These are phyloP conservation scores for Phyllostachys edulis DNA, from an alignment of 176 grass and related monocot species.

Conservation along the genomic window DNA sequence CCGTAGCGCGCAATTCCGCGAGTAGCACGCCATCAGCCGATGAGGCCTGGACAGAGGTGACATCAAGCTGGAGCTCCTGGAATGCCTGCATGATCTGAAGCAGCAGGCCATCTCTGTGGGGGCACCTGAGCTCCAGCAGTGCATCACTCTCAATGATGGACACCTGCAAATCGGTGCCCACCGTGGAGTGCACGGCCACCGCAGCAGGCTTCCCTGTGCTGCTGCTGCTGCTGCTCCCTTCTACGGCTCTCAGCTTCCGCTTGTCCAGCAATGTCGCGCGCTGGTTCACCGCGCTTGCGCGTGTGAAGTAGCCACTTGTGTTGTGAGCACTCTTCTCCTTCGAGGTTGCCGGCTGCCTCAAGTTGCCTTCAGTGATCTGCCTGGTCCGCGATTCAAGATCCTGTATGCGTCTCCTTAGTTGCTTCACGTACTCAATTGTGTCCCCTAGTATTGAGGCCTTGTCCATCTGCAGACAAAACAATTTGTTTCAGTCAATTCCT, in stretches of 20 bases:
- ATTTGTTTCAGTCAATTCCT: neutral
- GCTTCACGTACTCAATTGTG: conserved; percentile 93
- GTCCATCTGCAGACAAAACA: conserved; percentile 59
- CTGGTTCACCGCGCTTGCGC: neutral
- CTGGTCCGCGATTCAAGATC: conserved; percentile 62
- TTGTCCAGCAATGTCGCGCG: neutral
- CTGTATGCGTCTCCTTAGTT: conserved; percentile 59
- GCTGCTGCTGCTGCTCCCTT: conserved; percentile 24
- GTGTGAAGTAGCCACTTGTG: neutral
- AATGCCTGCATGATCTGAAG: conserved; percentile 64
- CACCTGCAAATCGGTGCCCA: conserved; percentile 52
- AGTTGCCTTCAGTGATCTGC: conserved; percentile 21
- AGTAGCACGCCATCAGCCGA: conserved; percentile 37
- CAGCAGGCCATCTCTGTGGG: conserved; percentile 54
- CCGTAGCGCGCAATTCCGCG: conserved; percentile 64
- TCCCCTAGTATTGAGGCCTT: conserved; percentile 79
- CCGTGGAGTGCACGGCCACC: neutral
- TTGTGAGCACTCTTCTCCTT: neutral
- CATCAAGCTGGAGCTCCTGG: conserved; percentile 54
- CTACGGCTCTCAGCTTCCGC: conserved; percentile 17
- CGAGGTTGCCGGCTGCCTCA: neutral
- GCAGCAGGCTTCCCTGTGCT: neutral
- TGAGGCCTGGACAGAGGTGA: conserved; percentile 56
- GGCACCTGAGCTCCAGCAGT: conserved; percentile 67
- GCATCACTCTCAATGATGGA: conserved; percentile 72